Evolutionary conservation across 2,329 filamentous ascomycete genomes (phyloP).

Genomic region (Aphanocladium album): DNA sequence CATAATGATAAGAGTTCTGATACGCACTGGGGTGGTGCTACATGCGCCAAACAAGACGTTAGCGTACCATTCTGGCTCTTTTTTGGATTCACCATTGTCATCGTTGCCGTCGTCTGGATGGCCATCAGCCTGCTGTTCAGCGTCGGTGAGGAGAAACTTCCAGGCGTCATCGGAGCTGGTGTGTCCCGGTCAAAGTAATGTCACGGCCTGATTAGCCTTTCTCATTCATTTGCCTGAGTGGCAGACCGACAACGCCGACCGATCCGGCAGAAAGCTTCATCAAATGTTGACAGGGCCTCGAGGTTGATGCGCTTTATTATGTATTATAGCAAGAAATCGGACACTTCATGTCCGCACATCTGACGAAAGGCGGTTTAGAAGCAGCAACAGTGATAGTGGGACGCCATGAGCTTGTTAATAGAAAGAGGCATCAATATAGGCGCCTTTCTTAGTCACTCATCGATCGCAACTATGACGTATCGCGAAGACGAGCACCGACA

Average conservation of each 20-base stretch:
- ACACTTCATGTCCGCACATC: neutral
- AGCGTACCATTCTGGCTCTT: constrained; percentile 88
- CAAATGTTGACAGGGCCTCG: neutral
- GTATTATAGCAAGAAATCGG: constrained; percentile 5
- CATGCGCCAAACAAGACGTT: constrained; percentile 88
- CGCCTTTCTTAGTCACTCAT: neutral
- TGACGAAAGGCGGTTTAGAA: neutral
- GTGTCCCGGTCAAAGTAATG: constrained; percentile 65
- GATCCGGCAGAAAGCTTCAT: neutral
- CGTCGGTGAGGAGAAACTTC: constrained; percentile 82
- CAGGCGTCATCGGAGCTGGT: constrained; percentile 92
- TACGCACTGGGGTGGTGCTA: constrained; percentile 74
- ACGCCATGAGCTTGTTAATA: neutral
- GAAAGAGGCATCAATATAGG: neutral
- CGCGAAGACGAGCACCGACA: neutral
- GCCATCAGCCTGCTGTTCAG: constrained; percentile 74
- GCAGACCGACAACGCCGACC: neutral
- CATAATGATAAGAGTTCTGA: constrained; percentile 52
- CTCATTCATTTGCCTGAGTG: neutral
- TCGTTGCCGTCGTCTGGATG: constrained; percentile 63
- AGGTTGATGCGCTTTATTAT: neutral
- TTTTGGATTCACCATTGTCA: constrained; percentile 63
- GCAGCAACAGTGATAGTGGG: neutral
- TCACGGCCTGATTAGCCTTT: neutral
- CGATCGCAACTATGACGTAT: too few species aligned